Conservation (phyloP, 1,284 basidiomycete species). For the Trichosporon sp. region DNA sequence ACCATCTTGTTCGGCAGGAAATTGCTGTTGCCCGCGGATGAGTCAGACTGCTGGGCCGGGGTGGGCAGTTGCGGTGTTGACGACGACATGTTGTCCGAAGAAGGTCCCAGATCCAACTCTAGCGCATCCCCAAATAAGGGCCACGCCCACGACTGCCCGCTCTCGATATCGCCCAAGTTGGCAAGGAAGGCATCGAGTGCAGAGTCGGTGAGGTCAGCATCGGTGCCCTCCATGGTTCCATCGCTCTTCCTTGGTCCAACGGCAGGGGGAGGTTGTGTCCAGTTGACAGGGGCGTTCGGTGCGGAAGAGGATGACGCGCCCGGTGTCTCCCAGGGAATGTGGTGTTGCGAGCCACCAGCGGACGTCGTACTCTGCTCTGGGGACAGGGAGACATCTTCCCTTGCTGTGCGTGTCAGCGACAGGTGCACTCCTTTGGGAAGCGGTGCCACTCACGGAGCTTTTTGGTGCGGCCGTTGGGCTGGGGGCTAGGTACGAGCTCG, state of each 20-base stretch:
- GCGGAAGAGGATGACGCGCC: slow-evolving; percentile 1
- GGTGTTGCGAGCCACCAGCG: neutral
- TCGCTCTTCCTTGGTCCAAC: neutral
- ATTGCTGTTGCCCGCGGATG: neutral
- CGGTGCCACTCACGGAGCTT: slow-evolving; percentile 17
- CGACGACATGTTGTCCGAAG: neutral
- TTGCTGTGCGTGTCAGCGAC: neutral
- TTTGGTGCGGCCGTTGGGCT: slow-evolving; percentile 26
- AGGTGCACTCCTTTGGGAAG: neutral
- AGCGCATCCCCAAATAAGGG: slow-evolving; percentile 19
- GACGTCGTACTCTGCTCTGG: slow-evolving; percentile 4
- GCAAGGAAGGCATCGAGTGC: slow-evolving; percentile 22
- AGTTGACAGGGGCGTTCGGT: neutral
- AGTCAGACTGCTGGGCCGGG: slow-evolving; percentile 1
- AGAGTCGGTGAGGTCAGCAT: slow-evolving; percentile 14
- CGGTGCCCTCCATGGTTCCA: neutral
- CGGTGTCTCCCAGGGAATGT: slow-evolving; percentile 4
- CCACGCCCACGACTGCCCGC: slow-evolving; percentile 18
- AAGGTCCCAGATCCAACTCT: slow-evolving; percentile 16
- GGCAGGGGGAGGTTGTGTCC: neutral
- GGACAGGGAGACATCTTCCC: neutral
- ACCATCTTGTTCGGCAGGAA: slow-evolving; percentile 20
- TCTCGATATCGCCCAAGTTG: slow-evolving; percentile 12
- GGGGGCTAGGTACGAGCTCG: slow-evolving; percentile 24
- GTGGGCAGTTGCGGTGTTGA: slow-evolving; percentile 6